Evolutionary conservation across 768 basidiomycete genomes (phyloP), one percentile per base, ranked within the genome.

Genomic region (Mycena maculata): DNA sequence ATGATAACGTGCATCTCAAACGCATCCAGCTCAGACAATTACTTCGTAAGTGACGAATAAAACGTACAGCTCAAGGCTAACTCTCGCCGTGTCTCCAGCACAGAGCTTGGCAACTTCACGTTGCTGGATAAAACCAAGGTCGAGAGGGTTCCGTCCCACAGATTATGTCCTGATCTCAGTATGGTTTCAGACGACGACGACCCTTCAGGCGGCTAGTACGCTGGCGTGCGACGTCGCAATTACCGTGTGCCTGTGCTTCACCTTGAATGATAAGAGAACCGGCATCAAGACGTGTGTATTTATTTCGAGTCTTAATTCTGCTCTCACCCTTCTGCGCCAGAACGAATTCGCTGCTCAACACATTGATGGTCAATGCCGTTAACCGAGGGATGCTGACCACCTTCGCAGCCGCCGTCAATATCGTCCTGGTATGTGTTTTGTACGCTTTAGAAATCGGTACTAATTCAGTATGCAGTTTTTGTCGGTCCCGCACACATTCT

Each of bases 331-430:
- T 36, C 13, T 6, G 6, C 13, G 6, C 13, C 36, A 73, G 74
- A 4, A 73, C 74, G 18, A 73, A 73, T 31, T 57, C 42, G 10
- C 57, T 75, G 48, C 56, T 75, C 22, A 66, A 66, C n/a, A 68
- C 33, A 15, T 59, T 75, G 4, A 73, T 72, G 61, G 62, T 73
- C 36, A 68, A 69, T 31, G 72, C 74, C 20, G 62, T 75, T 20
- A 73, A 73, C 49, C 69, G 74, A 12, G 74, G 74, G 1, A 50
- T 71, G 16, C 33, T 72, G n/a, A 75, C 74, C 13, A 69, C 71
- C 15, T n/a, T 73, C 2, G 59, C 59, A 33, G 70, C 72, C 9
- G 55, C 60, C 4, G 27, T 75, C 12, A 72, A 73, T 42, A 50
- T 75, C 38, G 61, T 75, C 48, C 55, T 74, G 28, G 73, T 70